Conservation (phyloP, 768 basidiomycete species). For the Filobasidium floriforme region DNA sequence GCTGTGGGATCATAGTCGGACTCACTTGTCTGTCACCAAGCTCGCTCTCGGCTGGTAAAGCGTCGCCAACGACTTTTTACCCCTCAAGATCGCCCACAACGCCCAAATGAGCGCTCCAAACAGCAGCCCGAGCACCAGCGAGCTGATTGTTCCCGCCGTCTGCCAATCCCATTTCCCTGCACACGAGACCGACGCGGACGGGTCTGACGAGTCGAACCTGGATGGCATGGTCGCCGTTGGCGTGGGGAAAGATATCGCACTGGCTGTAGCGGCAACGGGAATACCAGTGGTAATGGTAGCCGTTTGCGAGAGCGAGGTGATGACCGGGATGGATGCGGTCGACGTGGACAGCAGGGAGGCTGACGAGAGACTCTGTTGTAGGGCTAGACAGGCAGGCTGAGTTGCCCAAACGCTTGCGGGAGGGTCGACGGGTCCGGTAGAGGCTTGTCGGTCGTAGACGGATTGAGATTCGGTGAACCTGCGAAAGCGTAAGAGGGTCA, state of each 20-base stretch:
- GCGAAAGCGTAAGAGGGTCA: neutral
- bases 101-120: conserved; percentile 31
- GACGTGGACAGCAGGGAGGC: neutral
- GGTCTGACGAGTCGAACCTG: too few species aligned
- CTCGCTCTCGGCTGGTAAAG: conserved; percentile 29
- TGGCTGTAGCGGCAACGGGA: neutral
- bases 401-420: conserved; percentile 6
- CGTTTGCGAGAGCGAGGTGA: neutral
- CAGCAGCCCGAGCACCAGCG: conserved; percentile 23
- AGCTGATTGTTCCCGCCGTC: conserved; percentile 28
- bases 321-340: neutral
- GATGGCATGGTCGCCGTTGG: too few species aligned
- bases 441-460: conserved; percentile 13
- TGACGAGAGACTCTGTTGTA: neutral
- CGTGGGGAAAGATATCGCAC: neutral
- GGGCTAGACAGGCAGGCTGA: conserved; percentile 12
- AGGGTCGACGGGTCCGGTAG: conserved; percentile 9
- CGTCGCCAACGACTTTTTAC: conserved; percentile 20
- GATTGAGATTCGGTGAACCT: conserved; percentile 12
- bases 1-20: neutral
- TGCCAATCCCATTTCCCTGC: conserved; percentile 35
- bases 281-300: neutral
- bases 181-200: conserved; percentile 8
- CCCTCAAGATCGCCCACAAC: conserved; percentile 26
- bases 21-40: conserved; percentile 29